Conservation (phyloP, 2,329 filamentous ascomycete species). For the Tolypocladium guangdongense region DNA sequence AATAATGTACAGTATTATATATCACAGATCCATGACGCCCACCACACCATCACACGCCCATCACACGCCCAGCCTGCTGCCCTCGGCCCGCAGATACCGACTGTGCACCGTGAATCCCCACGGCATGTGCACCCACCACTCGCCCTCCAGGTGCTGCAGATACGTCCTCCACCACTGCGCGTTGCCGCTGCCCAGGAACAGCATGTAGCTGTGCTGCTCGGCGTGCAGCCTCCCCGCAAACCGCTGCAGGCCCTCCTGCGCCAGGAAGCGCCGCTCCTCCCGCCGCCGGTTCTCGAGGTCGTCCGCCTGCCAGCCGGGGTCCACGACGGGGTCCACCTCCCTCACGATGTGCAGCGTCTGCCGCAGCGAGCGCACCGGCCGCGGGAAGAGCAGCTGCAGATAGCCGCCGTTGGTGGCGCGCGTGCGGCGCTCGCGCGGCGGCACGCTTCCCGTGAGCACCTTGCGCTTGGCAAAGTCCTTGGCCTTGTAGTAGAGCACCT, state of each 20-base stretch:
- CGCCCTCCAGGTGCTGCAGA: conserved; percentile 13
- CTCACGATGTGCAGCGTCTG: conserved; percentile 15
- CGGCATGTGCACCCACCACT: conserved; percentile 17
- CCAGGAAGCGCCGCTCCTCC: conserved; percentile 9
- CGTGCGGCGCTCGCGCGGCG: conserved; percentile 11
- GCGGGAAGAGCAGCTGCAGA: conserved; percentile 11
- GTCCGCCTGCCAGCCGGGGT: conserved; percentile 14
- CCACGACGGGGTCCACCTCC: conserved; percentile 14
- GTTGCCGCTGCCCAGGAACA: conserved; percentile 15
- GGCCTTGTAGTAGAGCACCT: conserved; percentile 16
- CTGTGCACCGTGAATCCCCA: conserved; percentile 13
- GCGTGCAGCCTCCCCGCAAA: conserved; percentile 11
- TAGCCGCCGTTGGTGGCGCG: conserved; percentile 9
- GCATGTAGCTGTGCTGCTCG: conserved; percentile 12
- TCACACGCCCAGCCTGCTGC: neutral
- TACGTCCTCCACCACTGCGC: conserved; percentile 15
- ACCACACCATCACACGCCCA: neutral
- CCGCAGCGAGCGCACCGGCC: conserved; percentile 10
- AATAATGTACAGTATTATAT: neutral
- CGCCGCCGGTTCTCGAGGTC: conserved; percentile 11
- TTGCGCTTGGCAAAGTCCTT: conserved; percentile 15
- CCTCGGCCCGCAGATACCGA: conserved; percentile 2
- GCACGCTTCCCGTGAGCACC: conserved; percentile 4
- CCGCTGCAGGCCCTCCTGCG: conserved; percentile 9
- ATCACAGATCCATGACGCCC: too few relatives aligned